Base-by-base conservation (phyloP, 2,329 filamentous ascomycete genomes). In the Purpureocillium takamizusanense region DNA sequence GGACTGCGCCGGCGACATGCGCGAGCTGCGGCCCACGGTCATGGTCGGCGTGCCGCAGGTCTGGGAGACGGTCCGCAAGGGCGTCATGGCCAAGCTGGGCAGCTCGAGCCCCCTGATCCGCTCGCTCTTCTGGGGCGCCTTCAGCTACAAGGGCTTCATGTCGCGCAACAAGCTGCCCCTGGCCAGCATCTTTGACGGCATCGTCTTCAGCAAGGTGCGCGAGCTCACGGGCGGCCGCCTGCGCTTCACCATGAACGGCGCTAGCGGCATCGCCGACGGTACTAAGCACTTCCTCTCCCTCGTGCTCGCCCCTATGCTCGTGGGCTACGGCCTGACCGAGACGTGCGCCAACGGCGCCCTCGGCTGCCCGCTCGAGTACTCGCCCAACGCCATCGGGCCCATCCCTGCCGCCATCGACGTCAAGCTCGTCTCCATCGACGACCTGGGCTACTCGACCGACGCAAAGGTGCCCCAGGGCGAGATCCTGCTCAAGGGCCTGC, bases 1-100 rank as follows among this genome's bases (percentile, higher is more conserved):
- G 48, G 92, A 97, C 62, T 95, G 86, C 67, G 78, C 81, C 49
- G 90, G 92, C 50, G 92, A 98, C 52, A 95, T 98, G 65, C 83
- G 85, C 43, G 89, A 95, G 55, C 83, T 97, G 57, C 76, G 76
- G 51, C 92, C 92, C 1, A 94, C 88, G 2, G 76, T 95, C 56
- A 76, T 98, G 57, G 84, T 95, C 30, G 92, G 92, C 59, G 92
- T 98, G 3, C 92, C 92, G 2, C 89, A 94, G 42, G 83, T 98
- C 25, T 98, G 90, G 89, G 92, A 98, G 66, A 89, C 86, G 1
- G 83, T 98, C 53, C 90, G 88, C 70, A 98, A 98, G 71, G 92
- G 92, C 39, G 85, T 98, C 52, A 69, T 90, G 46, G 65, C 69
- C 51, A 87, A 88, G 62, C 81, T 97, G 43, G 82, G 85, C 55